phyloP scores from a whole-genome alignment of 108 stramenopile genomes.

The Discostella stelligeroides region DNA sequence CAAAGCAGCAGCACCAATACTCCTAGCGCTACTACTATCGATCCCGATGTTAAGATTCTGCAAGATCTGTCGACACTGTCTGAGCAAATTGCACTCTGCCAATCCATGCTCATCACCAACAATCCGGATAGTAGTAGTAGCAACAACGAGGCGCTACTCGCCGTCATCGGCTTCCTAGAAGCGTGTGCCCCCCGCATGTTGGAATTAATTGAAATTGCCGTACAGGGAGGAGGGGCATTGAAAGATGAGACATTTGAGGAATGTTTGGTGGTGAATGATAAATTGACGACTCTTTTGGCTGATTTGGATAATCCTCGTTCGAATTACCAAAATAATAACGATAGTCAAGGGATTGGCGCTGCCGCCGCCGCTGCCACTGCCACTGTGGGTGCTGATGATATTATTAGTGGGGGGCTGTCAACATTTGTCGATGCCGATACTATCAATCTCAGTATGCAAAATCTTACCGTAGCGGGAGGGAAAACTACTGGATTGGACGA shows the following conservation, averaged over 20 bases:
- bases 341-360: conserved; percentile 26
- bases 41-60: conserved; percentile 68
- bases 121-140: conserved; percentile 23
- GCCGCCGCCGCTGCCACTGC: conserved; percentile 19
- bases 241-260: conserved; percentile 67
- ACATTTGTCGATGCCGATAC: not conserved
- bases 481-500: conserved; percentile 30
- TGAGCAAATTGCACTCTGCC: conserved; percentile 79
- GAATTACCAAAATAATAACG: conserved; percentile 10
- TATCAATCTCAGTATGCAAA: conserved; percentile 14
- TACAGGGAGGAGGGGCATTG: conserved; percentile 67
- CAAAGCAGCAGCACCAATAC: not conserved
- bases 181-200: conserved; percentile 87
- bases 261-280: conserved; percentile 78
- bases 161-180: conserved; percentile 81
- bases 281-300: conserved; percentile 59
- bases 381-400: not conserved
- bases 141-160: conserved; percentile 59
- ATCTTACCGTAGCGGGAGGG: conserved; percentile 16
- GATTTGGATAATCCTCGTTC: too few relatives aligned
- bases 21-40: conserved; percentile 5
- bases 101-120: conserved; percentile 54
- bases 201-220: conserved; percentile 76
- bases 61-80: conserved; percentile 58
- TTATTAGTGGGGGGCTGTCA: not conserved